Evolutionary conservation across 116 monocot species (phyloP), one percentile per base, ranked within the genome.

Genomic region (Zostera marina): DNA sequence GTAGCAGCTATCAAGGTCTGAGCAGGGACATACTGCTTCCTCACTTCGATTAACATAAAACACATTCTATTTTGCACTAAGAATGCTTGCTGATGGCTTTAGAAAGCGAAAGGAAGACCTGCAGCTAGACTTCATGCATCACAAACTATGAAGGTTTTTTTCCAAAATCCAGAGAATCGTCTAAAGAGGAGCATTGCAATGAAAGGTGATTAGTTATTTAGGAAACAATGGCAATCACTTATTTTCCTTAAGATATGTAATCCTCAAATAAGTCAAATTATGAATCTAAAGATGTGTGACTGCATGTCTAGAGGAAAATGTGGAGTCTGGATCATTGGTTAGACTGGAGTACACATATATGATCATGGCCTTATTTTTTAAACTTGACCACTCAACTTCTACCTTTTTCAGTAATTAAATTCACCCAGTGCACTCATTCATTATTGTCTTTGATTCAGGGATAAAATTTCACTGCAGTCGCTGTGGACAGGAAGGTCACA

Each of bases 181-280:
- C 66, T 55, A 13, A 96, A 81, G 72, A 82, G 96, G 62, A 96
- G 96, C 68, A 70, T 89, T 53, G 64, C 85, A 42, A 85, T 89
- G 96, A 85, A 86, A 96, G 96, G 85, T 80, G 25, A 10, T 41
- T n/a, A n/a, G n/a, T n/a, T n/a, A n/a, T n/a, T n/a, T n/a, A n/a
- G n/a, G n/a, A n/a, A n/a, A n/a, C n/a, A n/a, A n/a, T n/a, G n/a
- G n/a, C n/a, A n/a, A n/a, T n/a, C n/a, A n/a, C 22, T 63, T 52
- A 12, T 45, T 17, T 4, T 57, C 13, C 11, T 5, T 13, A 12
- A n/a, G 14, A 22, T 25, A 22, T 26, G 11, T 32, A 12, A 38
- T 38, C n/a, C n/a, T 9, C 32, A 25, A 12, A 26, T 6, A 40
- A n/a, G n/a, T n/a, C n/a, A n/a, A n/a, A n/a, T n/a, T n/a, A n/a